phyloP scores from a whole-genome alignment of 371 early-diverging fungal species.

The Actinomortierella wolfii region DNA sequence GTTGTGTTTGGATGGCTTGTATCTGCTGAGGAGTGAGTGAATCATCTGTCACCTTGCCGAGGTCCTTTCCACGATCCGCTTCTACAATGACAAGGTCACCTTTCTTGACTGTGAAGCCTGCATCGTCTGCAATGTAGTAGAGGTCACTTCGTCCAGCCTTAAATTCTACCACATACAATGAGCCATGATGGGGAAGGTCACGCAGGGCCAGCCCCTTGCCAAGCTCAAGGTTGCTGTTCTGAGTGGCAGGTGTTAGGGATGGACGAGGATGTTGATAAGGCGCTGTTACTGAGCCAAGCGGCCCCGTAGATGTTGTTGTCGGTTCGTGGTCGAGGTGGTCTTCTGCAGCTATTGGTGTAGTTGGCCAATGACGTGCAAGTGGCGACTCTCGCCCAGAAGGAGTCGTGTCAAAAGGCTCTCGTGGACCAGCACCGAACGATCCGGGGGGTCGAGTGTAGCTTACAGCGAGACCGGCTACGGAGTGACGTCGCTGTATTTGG shows the following conservation, averaged over 20 bases:
- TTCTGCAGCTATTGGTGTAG: conserved; percentile 29
- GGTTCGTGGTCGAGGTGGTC: conserved; percentile 38
- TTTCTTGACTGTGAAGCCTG: conserved; percentile 54
- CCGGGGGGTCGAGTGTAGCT: conserved; percentile 24
- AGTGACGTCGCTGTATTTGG: conserved; percentile 50
- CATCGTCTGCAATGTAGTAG: conserved; percentile 67
- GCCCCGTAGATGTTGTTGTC: conserved; percentile 18
- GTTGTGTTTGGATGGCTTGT: conserved; percentile 55
- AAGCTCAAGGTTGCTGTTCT: conserved; percentile 22
- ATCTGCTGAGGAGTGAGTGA: conserved; percentile 59
- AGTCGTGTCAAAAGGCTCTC: conserved; percentile 41
- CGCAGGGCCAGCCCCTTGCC: conserved; percentile 61
- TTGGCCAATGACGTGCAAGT: conserved; percentile 5
- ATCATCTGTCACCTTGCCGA: conserved; percentile 84
- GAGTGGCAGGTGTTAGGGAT: not conserved
- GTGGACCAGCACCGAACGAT: conserved; percentile 20
- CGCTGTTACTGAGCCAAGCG: not conserved
- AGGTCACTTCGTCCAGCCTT: conserved; percentile 87
- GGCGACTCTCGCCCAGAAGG: conserved; percentile 13
- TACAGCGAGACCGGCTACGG: conserved; percentile 50
- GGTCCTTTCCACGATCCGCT: conserved; percentile 95
- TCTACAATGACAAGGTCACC: conserved; percentile 93
- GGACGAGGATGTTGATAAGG: too few species aligned
- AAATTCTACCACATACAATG: conserved; percentile 83
- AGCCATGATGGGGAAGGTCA: conserved; percentile 54